Conservation (phyloP, 768 basidiomycete species). For the Tylopilus subfusipes region DNA sequence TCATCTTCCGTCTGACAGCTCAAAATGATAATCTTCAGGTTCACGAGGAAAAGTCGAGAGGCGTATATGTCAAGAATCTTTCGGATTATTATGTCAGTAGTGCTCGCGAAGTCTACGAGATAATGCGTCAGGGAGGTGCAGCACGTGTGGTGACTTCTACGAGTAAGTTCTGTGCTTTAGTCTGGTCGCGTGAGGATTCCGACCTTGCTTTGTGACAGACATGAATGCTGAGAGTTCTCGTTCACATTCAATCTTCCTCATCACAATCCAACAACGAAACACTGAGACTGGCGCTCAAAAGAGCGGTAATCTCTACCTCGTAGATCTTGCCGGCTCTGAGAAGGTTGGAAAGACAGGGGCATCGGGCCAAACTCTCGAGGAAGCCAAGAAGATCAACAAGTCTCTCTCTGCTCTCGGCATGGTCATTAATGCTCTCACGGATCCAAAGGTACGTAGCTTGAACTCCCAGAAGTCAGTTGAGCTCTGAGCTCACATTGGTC, state of each 20-base stretch:
- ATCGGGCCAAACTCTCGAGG: slow-evolving; percentile 96
- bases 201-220: slow-evolving; percentile 46
- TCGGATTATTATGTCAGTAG: slow-evolving; percentile 98
- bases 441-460: slow-evolving; percentile 69
- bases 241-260: slow-evolving; percentile 98
- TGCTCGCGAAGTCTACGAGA: slow-evolving; percentile 94
- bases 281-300: slow-evolving; percentile 95
- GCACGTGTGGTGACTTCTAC: slow-evolving; percentile 92
- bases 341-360: slow-evolving; percentile 99
- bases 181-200: background rate
- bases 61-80: slow-evolving; percentile 96
- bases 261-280: slow-evolving; percentile 95
- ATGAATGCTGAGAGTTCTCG: slow-evolving; percentile 99
- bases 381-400: slow-evolving; percentile 99
- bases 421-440: slow-evolving; percentile 98
- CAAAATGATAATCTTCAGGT: slow-evolving; percentile 98
- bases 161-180: slow-evolving; percentile 51
- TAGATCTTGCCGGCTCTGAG: slow-evolving; percentile 97
- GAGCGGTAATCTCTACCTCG: slow-evolving; percentile 94
- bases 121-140: slow-evolving; percentile 94
- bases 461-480: background rate
- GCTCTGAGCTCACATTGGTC: slow-evolving; percentile 5
- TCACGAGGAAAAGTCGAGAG: slow-evolving; percentile 96
- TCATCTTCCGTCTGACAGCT: slow-evolving; percentile 41
- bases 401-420: slow-evolving; percentile 95